phyloP scores from a whole-genome alignment of 1,139 yeast species.

The Pichia inconspicua region DNA sequence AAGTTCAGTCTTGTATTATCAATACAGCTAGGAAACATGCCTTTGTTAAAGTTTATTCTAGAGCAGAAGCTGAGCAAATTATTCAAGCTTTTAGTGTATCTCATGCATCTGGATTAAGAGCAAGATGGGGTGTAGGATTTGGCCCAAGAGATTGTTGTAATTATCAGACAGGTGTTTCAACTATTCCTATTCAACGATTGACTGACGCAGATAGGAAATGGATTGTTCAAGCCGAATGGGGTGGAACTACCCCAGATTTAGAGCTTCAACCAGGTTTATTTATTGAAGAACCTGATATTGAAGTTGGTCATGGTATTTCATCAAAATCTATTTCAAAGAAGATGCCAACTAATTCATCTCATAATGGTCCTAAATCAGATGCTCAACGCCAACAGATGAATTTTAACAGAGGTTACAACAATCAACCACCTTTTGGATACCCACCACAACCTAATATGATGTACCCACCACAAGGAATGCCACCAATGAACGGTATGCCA shows the following conservation, averaged over 20 bases:
- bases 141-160: conserved; percentile 98
- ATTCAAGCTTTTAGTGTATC: conserved; percentile 33
- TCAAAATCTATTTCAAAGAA: conserved; percentile 86
- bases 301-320: conserved; percentile 88
- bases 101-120: conserved; percentile 50
- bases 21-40: conserved; percentile 91
- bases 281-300: conserved; percentile 96
- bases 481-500: not conserved
- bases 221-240: conserved; percentile 91
- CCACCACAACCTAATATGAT: conserved; percentile 19
- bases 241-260: conserved; percentile 83
- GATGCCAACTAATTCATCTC: conserved; percentile 81
- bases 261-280: conserved; percentile 77
- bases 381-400: conserved; percentile 16
- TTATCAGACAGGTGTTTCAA: conserved; percentile 81
- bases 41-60: conserved; percentile 91
- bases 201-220: conserved; percentile 92
- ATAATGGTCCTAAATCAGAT: conserved; percentile 79
- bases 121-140: conserved; percentile 98
- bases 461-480: conserved; percentile 1
- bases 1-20: conserved; percentile 82
- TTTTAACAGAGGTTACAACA: conserved; percentile 7
- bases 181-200: conserved; percentile 76
- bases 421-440: conserved; percentile 11
- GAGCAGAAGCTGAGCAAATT: conserved; percentile 85